A percentile compares a stretch with the other conserved stretches of the same genome.
Conservation (phyloP, 257 asterid genomes). For the Capsicum baccatum region DNA sequence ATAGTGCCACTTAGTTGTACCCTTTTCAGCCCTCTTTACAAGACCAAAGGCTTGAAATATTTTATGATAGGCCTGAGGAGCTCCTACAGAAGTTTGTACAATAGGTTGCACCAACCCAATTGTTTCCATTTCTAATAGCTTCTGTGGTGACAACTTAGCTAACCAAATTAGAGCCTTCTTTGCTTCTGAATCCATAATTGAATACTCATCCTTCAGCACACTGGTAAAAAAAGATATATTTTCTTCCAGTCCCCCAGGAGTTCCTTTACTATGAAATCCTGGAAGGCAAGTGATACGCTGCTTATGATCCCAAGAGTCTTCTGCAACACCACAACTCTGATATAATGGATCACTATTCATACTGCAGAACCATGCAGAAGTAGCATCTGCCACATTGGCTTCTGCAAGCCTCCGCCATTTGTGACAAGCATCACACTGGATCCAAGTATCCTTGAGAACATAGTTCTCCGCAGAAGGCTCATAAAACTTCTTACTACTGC, state of each 20-base stretch:
- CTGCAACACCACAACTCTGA: conserved; percentile 77
- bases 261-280: conserved; percentile 77
- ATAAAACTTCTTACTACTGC: conserved; percentile 48
- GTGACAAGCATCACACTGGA: conserved; percentile 95
- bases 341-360: conserved; percentile 78
- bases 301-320: conserved; percentile 77
- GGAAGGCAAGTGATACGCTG: conserved; percentile 70
- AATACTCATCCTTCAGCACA: conserved; percentile 74
- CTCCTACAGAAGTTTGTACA: conserved; percentile 61
- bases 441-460: conserved; percentile 76
- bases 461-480: conserved; percentile 39
- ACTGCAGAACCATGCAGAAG: conserved; percentile 91
- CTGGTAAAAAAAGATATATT: conserved; percentile 71
- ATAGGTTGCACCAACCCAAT: conserved; percentile 76
- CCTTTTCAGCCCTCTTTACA: conserved; percentile 63
- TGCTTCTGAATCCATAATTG: conserved; percentile 66
- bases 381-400: conserved; percentile 48
- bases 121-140: conserved; percentile 88
- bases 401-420: conserved; percentile 91
- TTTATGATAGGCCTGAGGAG: conserved; percentile 67
- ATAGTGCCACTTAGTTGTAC: conserved; percentile 76
- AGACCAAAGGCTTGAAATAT: conserved; percentile 93
- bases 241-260: conserved; percentile 72
- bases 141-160: conserved; percentile 76
- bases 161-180: conserved; percentile 87